Base-by-base conservation (phyloP, 805 yeast genomes). In the Saccharomycopsis fibuligera region DNA sequence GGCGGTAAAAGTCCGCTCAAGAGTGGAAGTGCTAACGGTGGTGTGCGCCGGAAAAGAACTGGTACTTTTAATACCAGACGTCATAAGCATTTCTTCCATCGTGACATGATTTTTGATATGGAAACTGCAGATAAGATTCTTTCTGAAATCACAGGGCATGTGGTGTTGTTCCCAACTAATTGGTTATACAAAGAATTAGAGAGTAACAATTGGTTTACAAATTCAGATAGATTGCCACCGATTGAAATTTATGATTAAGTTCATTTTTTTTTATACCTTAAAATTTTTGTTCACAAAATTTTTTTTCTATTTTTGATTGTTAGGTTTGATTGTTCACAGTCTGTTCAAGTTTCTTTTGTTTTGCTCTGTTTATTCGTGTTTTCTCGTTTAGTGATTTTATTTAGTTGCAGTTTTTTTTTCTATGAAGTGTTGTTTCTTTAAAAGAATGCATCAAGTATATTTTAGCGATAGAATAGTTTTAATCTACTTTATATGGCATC, bases 121-220 rank as follows among this genome's bases (percentile, higher is more conserved):
- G 81, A 77, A 39, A 79, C 93, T 0, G 95, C 96, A 0, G 89
- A 82, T 55, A 70, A 81, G 50, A 68, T 89, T 31, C 68, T 93
- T 54, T 69, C 72, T 43, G 81, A 86, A 49, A 70, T 91, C 17
- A 85, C 81, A 45, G 99, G 99, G 1, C 85, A 93, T 60, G 66
- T 93, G 56, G 97, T 93, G 5, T 62, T 83, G n/a, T 91, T 90
- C 70, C 98, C 99, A 0, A 74, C 86, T 0, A 88, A 88, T 53
- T 93, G 99, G 99, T 72, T 93, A 38, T 70, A 76, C 57, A 76
- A 81, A 50, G 99, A 93, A 65, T 77, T 89, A 27, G 96, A 90
- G 49, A 78, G 86, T 5, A 91, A 87, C 9, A 93, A 95, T 61
- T 91, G 98, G 98, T 90, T 89, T 63, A 90, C 87, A 69, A 87